Evolutionary conservation across 1,284 basidiomycete species (phyloP), one percentile per base, ranked within the genome.

Genomic region (Boletus chippewaensis): DNA sequence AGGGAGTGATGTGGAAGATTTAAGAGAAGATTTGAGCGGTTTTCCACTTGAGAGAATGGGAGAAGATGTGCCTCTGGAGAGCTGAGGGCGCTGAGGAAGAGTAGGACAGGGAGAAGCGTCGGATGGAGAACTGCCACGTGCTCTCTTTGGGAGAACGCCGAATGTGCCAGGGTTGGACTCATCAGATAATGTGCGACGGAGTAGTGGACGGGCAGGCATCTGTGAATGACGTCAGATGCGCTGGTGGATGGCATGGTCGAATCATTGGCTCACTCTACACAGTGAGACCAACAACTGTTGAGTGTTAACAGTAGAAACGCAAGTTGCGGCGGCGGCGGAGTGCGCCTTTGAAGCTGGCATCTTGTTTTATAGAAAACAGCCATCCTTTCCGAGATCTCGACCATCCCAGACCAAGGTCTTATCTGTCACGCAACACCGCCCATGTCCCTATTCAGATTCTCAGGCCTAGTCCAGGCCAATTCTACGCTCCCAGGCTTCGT

Each of bases 21-120:
- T 95, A 60, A 97, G 78, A 0, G 90, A 91, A 0, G 89, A 81
- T 65, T 94, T 93, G 68, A 97, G 83, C 0, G 91, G 87, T 67
- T 92, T 90, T 48, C 92, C 91, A 58, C 92, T 95, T 18, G 88
- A 79, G 32, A 91, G 65, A 53, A 84, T 71, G 39, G 65, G 52
- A 0, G 73, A 62, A 0, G 70, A 66, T 2, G 69, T 70, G 16
- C 51, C 50, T 26, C 52, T n/a, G 61, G 54, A 0, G 66, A 73
- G 28, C 67, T 61, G 38, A 20, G 52, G 36, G 20, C 26, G 24
- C 24, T 26, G n/a, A 16, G 45, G 45, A 39, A 28, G 63, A 1
- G 64, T 53, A 0, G 59, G 50, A 38, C 24, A 2, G 2, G 18
- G 42, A 36, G 22, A 20, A 0, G 47, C 18, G 18, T 18, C 32